Percentiles rank a stretch among this genome's conserved stretches.
These are phyloP conservation scores for Colletotrichum orchidophilum DNA, from an alignment of 2,329 filamentous ascomycete genomes.

Conservation along the genomic window DNA sequence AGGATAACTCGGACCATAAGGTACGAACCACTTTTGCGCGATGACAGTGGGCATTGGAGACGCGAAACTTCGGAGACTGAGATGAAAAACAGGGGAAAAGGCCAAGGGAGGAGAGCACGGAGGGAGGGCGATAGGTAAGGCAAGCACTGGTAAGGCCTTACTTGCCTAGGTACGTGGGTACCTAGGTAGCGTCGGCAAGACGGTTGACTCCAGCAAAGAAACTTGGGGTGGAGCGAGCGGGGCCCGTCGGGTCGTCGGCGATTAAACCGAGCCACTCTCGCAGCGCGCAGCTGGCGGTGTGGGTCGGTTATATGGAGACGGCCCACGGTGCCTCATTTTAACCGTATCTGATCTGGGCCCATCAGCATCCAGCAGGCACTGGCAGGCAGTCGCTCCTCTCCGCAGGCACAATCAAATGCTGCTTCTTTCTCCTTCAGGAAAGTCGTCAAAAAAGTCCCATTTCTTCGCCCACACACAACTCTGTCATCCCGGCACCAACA, in stretches of 20 bases:
- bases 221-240: neutral
- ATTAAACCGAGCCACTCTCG: constrained; percentile 21
- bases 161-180: too few species aligned
- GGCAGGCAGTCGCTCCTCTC: neutral
- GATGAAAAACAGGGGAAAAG: neutral
- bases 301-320: constrained; percentile 1
- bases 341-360: constrained; percentile 27
- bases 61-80: neutral
- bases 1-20: neutral
- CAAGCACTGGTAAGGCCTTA: too few species aligned
- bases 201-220: neutral
- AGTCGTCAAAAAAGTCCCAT: neutral
- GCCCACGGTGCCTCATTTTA: constrained; percentile 22
- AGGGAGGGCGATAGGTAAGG: neutral
- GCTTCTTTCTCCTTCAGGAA: neutral
- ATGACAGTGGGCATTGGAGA: neutral
- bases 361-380: neutral
- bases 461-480: neutral
- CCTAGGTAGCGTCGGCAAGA: too few species aligned
- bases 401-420: neutral
- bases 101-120: neutral
- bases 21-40: neutral
- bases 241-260: constrained; percentile 10
- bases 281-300: constrained; percentile 13
- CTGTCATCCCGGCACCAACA: neutral